A percentile compares a stretch with the other conserved stretches of the same genome.
Conservation (phyloP, 208 protist species). For the Trypanosoma cruzi region DNA sequence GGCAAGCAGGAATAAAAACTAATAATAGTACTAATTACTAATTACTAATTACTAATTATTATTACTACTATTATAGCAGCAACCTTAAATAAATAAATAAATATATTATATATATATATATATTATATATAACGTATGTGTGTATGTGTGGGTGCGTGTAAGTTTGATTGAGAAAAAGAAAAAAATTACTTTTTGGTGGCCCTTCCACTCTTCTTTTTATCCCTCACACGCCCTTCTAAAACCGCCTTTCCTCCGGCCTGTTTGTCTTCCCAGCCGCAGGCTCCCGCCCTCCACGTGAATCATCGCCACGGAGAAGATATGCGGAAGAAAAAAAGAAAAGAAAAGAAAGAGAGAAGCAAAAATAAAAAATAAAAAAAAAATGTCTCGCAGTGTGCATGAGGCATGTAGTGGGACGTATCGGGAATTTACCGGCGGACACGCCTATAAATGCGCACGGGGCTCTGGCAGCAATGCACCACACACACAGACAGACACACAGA, state of each 20-base stretch:
- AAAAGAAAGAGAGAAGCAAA: background rate
- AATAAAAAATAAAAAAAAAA: slow-evolving; percentile 12
- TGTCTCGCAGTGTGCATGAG: no score
- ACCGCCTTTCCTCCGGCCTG: background rate
- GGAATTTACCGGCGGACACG: no score
- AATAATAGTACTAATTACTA: no score
- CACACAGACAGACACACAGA: no score
- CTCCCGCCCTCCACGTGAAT: no score
- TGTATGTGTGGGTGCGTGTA: background rate
- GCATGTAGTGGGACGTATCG: no score
- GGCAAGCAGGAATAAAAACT: no score
- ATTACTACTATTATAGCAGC: no score
- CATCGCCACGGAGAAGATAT: background rate
- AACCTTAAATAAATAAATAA: background rate
- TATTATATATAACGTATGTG: background rate
- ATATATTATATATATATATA: background rate
- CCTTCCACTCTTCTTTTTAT: background rate
- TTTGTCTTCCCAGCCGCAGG: background rate
- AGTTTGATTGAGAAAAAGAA: background rate
- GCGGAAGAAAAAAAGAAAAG: slow-evolving; percentile 15
- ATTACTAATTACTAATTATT: background rate
- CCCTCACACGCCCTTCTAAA: background rate
- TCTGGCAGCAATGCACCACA: no score
- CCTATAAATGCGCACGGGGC: no score
- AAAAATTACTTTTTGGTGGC: background rate